Conservation (phyloP, 768 basidiomycete genomes). For the Hygrophoropsis aurantiaca region DNA sequence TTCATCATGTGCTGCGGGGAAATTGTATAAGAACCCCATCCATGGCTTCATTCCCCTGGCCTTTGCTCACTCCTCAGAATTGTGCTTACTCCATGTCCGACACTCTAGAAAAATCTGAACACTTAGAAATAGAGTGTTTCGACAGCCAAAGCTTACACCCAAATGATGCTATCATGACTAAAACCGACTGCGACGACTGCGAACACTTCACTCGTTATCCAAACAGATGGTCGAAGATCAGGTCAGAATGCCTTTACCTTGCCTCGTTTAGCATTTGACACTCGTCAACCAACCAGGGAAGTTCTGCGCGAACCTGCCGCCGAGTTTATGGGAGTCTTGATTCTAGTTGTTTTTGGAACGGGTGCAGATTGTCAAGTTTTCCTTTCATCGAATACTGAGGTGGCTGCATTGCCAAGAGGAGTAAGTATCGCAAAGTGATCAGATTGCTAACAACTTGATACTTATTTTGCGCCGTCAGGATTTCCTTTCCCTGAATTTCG, state of each 20-base stretch:
- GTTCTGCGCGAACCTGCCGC: slow-evolving; percentile 58
- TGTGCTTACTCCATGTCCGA: not conserved
- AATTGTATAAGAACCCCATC: not conserved
- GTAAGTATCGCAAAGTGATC: slow-evolving; percentile 36
- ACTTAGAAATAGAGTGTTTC: not conserved
- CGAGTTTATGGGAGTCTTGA: slow-evolving; percentile 60
- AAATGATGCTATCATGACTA: not conserved
- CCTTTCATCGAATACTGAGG: slow-evolving; percentile 44
- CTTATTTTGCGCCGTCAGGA: slow-evolving; percentile 10
- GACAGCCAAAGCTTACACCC: not conserved
- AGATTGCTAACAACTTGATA: not conserved
- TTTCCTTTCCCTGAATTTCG: slow-evolving; percentile 23
- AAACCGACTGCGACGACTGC: slow-evolving; percentile 6
- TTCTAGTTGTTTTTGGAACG: slow-evolving; percentile 59
- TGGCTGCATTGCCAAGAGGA: slow-evolving; percentile 52
- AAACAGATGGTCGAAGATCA: slow-evolving; percentile 55
- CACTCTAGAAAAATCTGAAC: slow-evolving; percentile 2
- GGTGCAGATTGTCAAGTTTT: slow-evolving; percentile 59
- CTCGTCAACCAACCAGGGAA: slow-evolving; percentile 29
- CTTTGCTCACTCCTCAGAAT: too few species aligned
- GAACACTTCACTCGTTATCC: slow-evolving; percentile 38
- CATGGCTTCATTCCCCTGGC: too few species aligned
- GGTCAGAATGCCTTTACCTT: slow-evolving; percentile 34
- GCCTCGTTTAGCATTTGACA: not conserved
- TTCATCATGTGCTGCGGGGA: not conserved